Evolutionary conservation across 2,329 filamentous ascomycete species (phyloP), one percentile per base, ranked within the genome.

Genomic region (Aspergillus transmontanensis): DNA sequence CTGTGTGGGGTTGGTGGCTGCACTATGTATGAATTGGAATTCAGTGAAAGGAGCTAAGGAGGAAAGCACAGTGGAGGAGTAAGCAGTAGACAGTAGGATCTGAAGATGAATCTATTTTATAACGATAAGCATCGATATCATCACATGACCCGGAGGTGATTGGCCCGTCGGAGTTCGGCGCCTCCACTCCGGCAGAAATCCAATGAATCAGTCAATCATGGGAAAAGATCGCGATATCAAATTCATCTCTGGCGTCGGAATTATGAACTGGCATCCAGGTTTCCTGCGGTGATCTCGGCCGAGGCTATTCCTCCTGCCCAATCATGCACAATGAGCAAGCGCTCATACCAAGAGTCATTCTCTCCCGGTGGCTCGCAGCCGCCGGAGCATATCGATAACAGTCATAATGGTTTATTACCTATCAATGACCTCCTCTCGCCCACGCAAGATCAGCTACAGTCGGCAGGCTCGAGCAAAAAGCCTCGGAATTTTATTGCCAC

Each of bases 401-500:
- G 53, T 54, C 58, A 69, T 62, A 66, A 74, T 66, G 71, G 69
- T 54, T 63, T 71, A 48, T 58, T 75, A 61, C 69, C 72, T 53
- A 74, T 77, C 58, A 73, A 74, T 30, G 76, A 79, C 58, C 67
- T 77, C 45, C 70, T 79, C 34, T 77, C 76, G 14, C 73, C 75
- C 14, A 69, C 64, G n/a, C 74, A 75, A 16, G 73, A 77, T 23
- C 71, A 71, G 16, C 69, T 73, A 46, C 67, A 71, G 6, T 64
- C 69, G 34, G 68, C 65, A 6, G 48, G 28, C 4, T 65, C 69
- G 9, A 62, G 64, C 28, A 78, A 77, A 65, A 78, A 73, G 65
- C 75, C 76, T 14, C 71, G 76, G 59, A 78, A 77, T 63, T 79
- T 78, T 60, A 79, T 79, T 63, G 76, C 76, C 45, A 76, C 76